Evolutionary conservation across 257 asterid genomes (phyloP), one percentile per base, ranked within the genome.

Genomic region (Parsonsia alboflavescens): DNA sequence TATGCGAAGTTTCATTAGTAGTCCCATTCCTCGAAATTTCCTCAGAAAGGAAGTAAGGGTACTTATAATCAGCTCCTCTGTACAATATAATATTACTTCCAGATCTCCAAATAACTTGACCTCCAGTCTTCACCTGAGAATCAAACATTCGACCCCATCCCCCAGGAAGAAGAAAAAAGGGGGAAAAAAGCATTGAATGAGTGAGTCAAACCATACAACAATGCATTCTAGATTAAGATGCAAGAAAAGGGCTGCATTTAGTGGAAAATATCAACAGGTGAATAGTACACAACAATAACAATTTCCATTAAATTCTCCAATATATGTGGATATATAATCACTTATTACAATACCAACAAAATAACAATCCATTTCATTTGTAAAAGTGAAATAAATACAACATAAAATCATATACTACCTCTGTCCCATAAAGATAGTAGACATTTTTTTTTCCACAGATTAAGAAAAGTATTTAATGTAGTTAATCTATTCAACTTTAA

Each of bases 91-190:
- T 87, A 71, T 86, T 88, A 78, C 94, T 80, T 86, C 99, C 99
- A 73, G 98, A 90, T 85, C 99, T 91, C 99, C 99, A 95, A 80
- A 92, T 66, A 79, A 95, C 99, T 72, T 92, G 78, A 67, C 99
- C 99, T 84, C 98, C 99, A 62, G 98, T 90, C 85, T 90, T 92
- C 76, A 78, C 90, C 99, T 95, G 96, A 82, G 82, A 83, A 82
- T 58, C 73, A 57, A 74, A 45, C 58, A 52, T 48, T 4, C 3
- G 3, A 48, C 21, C 58, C 41, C 54, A 48, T 46, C 33, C 28
- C 53, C 41, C 17, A 48, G 33, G 39, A 17, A 46, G 52, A n/a
- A 17, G 33, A 48, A 2, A 58, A 33, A 33, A 33, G 3, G 3
- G 39, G 39, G 61, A 21, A 28, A 52, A 52, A 1, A 52, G 22